Evolutionary conservation across 148 eudicot species (phyloP).

Genomic region (Fagopyrum homotropicum): DNA sequence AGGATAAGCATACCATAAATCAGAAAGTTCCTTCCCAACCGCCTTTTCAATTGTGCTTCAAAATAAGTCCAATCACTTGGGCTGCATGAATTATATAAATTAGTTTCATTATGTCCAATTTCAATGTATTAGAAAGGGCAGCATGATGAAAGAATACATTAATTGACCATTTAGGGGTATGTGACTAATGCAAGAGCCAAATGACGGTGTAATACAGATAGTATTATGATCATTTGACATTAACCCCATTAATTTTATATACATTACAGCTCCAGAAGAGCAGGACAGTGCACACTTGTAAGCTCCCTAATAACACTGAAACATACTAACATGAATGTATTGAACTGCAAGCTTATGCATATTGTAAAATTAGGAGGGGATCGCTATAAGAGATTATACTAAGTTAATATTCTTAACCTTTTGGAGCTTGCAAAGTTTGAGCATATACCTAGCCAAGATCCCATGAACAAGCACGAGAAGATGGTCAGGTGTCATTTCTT

Average conservation of each 20-base stretch:
- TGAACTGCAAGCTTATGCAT: not conserved
- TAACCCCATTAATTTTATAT: not conserved
- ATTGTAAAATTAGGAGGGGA: not conserved
- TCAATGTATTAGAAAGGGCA: not conserved
- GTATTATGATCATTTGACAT: not conserved
- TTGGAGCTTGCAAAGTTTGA: conserved; percentile 2
- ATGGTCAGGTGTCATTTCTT: conserved; percentile 65
- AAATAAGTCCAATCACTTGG: conserved; percentile 98
- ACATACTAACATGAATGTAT: not conserved
- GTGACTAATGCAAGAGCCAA: not conserved
- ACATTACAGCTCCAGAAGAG: conserved; percentile 4
- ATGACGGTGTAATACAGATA: not conserved
- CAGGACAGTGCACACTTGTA: not conserved
- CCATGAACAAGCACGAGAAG: conserved; percentile 98
- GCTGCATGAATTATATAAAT: conserved; percentile 49
- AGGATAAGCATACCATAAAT: conserved; percentile 57
- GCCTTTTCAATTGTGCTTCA: conserved; percentile 80
- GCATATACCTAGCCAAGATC: conserved; percentile 77
- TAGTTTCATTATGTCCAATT: not conserved
- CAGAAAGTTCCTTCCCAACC: conserved; percentile 76
- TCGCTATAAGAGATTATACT: not conserved
- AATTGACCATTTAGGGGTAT: not conserved
- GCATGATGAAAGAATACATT: not conserved
- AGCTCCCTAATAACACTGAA: not conserved
- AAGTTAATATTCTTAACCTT: not conserved